A percentile compares a stretch with the other conserved stretches of the same genome.
Evolutionary conservation across 2,329 filamentous ascomycete species (phyloP).

Genomic region (Rhynchosporium secalis): DNA sequence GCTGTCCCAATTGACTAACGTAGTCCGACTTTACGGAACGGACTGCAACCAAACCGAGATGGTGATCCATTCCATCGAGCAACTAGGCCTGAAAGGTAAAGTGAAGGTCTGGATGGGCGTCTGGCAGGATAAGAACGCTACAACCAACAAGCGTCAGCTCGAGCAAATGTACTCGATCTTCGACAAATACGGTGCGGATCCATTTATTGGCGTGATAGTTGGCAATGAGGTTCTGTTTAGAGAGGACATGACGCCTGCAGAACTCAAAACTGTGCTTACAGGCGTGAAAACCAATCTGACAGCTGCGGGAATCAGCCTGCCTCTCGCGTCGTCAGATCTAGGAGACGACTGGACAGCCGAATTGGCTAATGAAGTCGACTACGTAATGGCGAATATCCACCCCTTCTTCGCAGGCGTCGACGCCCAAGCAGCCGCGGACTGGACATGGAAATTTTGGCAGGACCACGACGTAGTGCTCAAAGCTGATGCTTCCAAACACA

Average conservation of each 20-base stretch:
- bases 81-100: slow-evolving; percentile 65
- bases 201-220: slow-evolving; percentile 80
- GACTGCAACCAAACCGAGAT: slow-evolving; percentile 98
- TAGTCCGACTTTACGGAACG: slow-evolving; percentile 85
- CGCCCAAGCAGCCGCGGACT: slow-evolving; percentile 66
- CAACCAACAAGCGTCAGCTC: slow-evolving; percentile 82
- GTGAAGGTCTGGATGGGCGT: slow-evolving; percentile 95
- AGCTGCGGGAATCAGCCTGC: slow-evolving; percentile 62
- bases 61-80: slow-evolving; percentile 79
- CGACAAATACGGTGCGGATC: slow-evolving; percentile 62
- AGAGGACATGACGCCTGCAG: slow-evolving; percentile 66
- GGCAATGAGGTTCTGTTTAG: slow-evolving; percentile 80
- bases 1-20: slow-evolving; percentile 85
- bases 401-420: slow-evolving; percentile 87
- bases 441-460: slow-evolving; percentile 85
- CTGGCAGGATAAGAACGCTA: slow-evolving; percentile 82
- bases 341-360: slow-evolving; percentile 80
- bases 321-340: slow-evolving; percentile 84
- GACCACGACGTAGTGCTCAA: slow-evolving; percentile 64
- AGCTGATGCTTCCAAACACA: slow-evolving; percentile 62
- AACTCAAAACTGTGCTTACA: slow-evolving; percentile 64
- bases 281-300: slow-evolving; percentile 74
- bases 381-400: slow-evolving; percentile 95
- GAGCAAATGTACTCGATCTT: slow-evolving; percentile 82
- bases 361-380: slow-evolving; percentile 72